Evolutionary conservation across 495 filamentous ascomycete genomes (phyloP).

Genomic region (Neurospora hispaniola): DNA sequence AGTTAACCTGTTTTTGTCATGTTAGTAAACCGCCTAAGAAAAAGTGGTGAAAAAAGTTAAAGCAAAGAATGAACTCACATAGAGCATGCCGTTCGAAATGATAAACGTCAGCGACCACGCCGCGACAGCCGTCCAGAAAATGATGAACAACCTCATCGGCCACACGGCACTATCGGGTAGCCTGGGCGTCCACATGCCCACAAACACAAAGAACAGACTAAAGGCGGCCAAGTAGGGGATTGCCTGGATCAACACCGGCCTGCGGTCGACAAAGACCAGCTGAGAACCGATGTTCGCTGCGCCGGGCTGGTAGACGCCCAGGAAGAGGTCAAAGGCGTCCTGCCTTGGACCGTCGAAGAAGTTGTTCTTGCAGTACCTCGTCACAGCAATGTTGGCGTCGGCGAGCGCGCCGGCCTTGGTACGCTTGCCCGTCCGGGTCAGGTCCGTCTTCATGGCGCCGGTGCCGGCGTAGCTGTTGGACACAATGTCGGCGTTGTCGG

Average conservation of each 20-base stretch:
- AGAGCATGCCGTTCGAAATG: conserved; percentile 73
- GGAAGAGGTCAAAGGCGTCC: conserved; percentile 89
- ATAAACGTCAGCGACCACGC: conserved; percentile 67
- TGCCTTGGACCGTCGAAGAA: conserved; percentile 87
- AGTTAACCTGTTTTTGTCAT: conserved; percentile 64
- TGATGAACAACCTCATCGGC: conserved; percentile 65
- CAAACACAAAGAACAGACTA: conserved; percentile 74
- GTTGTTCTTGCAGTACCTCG: conserved; percentile 80
- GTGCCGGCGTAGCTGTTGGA: conserved; percentile 88
- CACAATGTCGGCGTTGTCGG: conserved; percentile 94
- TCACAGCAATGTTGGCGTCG: conserved; percentile 73
- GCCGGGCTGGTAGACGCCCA: conserved; percentile 70
- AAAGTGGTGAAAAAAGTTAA: not conserved
- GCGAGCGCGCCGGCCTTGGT: conserved; percentile 73
- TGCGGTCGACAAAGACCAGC: conserved; percentile 71
- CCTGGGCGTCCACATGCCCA: conserved; percentile 62
- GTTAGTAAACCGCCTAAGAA: conserved; percentile 5
- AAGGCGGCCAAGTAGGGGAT: conserved; percentile 85
- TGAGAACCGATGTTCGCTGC: conserved; percentile 50
- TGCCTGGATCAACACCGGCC: conserved; percentile 76
- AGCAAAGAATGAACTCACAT: conserved; percentile 52
- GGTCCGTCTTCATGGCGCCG: conserved; percentile 91
- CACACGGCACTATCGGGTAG: conserved; percentile 58
- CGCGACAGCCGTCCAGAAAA: conserved; percentile 62
- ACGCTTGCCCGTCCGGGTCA: conserved; percentile 79